Conservation (phyloP, 345 rosid genomes). For the Rhodomyrtus tomentosa region DNA sequence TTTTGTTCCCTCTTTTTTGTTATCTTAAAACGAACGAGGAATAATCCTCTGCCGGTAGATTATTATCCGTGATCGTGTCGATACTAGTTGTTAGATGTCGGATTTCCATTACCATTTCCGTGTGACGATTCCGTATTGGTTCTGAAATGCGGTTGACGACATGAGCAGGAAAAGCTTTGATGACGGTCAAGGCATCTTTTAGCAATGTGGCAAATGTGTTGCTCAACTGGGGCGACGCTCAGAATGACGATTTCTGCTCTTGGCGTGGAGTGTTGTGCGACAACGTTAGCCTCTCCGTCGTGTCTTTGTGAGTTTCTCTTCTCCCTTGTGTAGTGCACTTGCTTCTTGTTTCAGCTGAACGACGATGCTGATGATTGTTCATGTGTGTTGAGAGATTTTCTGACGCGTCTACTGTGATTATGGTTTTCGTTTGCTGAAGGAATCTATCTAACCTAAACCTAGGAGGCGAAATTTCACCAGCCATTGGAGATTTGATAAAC, state of each 20-base stretch:
- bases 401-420: background rate
- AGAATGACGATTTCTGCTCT: constrained; percentile 53
- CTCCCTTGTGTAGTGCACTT: background rate
- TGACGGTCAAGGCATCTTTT: constrained; percentile 62
- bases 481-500: constrained; percentile 63
- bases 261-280: constrained; percentile 90
- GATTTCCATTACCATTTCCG: background rate
- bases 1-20: background rate
- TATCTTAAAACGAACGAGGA: background rate
- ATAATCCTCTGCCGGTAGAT: background rate
- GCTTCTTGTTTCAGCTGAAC: background rate
- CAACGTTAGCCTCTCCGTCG: constrained; percentile 42
- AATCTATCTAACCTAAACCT: constrained; percentile 66
- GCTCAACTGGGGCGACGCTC: constrained; percentile 75
- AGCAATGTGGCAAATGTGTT: constrained; percentile 59
- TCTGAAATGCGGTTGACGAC: background rate
- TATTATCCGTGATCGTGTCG: background rate
- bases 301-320: constrained; percentile 46
- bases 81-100: background rate
- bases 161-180: constrained; percentile 56
- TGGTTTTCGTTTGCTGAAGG: constrained; percentile 16
- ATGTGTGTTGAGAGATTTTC: background rate
- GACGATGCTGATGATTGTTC: background rate
- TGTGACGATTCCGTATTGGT: background rate
- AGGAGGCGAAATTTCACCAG: constrained; percentile 87